These are phyloP conservation scores for Colletotrichum zoysiae DNA, from an alignment of 2,329 filamentous ascomycete genomes.

Conservation along the genomic window DNA sequence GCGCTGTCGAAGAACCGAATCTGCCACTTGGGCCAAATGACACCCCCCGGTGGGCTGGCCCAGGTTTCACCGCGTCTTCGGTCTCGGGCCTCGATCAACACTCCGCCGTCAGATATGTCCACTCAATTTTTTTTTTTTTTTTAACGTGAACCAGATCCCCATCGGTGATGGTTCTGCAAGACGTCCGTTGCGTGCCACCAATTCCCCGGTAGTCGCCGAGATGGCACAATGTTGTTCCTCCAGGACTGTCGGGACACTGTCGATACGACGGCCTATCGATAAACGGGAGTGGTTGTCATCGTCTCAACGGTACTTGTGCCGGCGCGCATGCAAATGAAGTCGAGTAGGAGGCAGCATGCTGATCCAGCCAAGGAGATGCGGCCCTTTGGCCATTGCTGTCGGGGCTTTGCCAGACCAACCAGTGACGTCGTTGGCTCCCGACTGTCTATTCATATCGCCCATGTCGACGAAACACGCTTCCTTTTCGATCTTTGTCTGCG, in stretches of 20 bases:
- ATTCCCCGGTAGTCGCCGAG: background rate
- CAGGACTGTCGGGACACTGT: background rate
- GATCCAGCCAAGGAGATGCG: background rate
- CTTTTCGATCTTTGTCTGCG: conserved; percentile 3
- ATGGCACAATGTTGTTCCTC: background rate
- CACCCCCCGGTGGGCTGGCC: conserved; percentile 1
- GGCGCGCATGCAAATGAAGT: background rate
- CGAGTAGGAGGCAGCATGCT: background rate
- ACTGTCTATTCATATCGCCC: conserved; percentile 2
- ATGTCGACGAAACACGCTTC: conserved; percentile 5
- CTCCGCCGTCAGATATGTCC: conserved; percentile 18
- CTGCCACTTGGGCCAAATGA: conserved; percentile 6
- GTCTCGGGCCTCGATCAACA: conserved; percentile 24
- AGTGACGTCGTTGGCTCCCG: background rate
- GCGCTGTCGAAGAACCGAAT: background rate
- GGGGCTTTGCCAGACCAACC: background rate
- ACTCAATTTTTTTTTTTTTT: background rate
- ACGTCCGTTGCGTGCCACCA: background rate
- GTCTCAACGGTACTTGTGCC: background rate
- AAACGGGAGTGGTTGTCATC: background rate
- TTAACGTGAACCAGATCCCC: background rate
- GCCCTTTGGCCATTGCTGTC: background rate
- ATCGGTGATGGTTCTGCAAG: conserved; percentile 9
- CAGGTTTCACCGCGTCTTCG: conserved; percentile 20
- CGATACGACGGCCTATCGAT: background rate